A percentile compares a stretch with the other conserved stretches of the same genome.
phyloP scores from a whole-genome alignment of 805 yeast genomes.

The Candida cerambycidarum region DNA sequence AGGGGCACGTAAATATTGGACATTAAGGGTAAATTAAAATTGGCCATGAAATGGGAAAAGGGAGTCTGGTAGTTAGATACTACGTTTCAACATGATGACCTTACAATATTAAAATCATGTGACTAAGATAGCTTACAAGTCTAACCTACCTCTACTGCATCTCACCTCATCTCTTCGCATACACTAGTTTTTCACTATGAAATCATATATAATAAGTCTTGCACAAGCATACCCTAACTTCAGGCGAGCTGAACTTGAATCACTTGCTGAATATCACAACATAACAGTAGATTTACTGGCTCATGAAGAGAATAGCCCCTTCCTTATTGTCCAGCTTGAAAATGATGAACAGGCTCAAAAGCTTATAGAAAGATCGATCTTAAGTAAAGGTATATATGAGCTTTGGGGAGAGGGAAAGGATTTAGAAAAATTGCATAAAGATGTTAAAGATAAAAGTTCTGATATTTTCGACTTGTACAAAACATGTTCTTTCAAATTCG shows the following conservation, averaged over 20 bases:
- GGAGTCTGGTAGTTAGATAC: too few species aligned
- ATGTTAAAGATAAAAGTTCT: conserved; percentile 35
- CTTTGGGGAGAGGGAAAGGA: conserved; percentile 73
- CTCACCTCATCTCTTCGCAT: conserved; percentile 12
- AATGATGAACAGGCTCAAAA: conserved; percentile 65
- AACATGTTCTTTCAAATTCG: conserved; percentile 70
- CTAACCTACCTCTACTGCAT: neutral
- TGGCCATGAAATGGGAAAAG: too few species aligned
- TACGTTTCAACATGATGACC: too few species aligned
- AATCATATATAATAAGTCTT: conserved; percentile 71
- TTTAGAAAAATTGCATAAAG: conserved; percentile 57
- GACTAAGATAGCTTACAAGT: too few species aligned
- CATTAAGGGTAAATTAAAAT: too few species aligned
- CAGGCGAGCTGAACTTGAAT: conserved; percentile 78
- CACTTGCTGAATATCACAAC: conserved; percentile 67
- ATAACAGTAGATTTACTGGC: conserved; percentile 58
- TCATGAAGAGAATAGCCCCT: conserved; percentile 65
- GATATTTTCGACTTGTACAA: conserved; percentile 39
- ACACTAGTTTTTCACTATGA: conserved; percentile 28
- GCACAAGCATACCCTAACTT: conserved; percentile 84
- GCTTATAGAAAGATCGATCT: conserved; percentile 64
- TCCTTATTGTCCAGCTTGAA: conserved; percentile 63
- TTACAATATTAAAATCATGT: too few species aligned
- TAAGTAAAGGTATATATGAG: conserved; percentile 77
- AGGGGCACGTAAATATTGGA: too few species aligned